Evolutionary conservation across 495 filamentous ascomycete species (phyloP).

Genomic region (Hyaloscypha hepaticicola): DNA sequence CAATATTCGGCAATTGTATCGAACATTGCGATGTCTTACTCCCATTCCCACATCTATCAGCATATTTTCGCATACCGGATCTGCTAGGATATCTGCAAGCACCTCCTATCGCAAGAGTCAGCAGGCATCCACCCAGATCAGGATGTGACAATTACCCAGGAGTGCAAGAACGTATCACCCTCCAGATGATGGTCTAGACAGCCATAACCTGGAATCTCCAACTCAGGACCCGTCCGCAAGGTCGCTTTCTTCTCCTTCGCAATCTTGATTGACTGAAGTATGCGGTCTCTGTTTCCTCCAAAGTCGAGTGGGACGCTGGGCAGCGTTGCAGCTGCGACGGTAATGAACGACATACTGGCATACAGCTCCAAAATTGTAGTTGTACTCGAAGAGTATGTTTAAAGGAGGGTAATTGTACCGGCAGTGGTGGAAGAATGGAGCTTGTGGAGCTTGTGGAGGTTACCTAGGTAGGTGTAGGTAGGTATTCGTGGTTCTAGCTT

Average conservation of each 20-base stretch:
- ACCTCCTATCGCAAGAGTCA: no score
- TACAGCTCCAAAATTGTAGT: not conserved
- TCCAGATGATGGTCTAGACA: conserved; percentile 73
- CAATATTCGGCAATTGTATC: conserved; percentile 70
- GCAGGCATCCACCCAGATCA: no score
- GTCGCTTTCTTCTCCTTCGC: conserved; percentile 70
- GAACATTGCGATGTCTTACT: conserved; percentile 56
- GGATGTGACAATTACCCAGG: no score
- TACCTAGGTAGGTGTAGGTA: no score
- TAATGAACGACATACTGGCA: not conserved
- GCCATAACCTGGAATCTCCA: conserved; percentile 60
- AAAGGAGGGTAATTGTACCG: not conserved
- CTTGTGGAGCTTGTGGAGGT: not conserved
- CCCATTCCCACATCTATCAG: conserved; percentile 77
- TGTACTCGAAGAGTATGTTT: not conserved
- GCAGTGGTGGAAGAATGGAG: not conserved
- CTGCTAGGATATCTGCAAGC: conserved; percentile 60
- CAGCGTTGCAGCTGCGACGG: not conserved
- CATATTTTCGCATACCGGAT: conserved; percentile 69
- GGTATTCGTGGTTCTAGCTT: no score
- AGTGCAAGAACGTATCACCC: conserved; percentile 53
- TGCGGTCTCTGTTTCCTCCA: conserved; percentile 72
- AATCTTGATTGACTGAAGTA: conserved; percentile 69
- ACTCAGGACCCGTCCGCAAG: conserved; percentile 69
- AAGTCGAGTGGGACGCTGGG: conserved; percentile 48